These are phyloP conservation scores for Nitzschia sp. DNA, from an alignment of 108 stramenopile species.

Conservation along the genomic window DNA sequence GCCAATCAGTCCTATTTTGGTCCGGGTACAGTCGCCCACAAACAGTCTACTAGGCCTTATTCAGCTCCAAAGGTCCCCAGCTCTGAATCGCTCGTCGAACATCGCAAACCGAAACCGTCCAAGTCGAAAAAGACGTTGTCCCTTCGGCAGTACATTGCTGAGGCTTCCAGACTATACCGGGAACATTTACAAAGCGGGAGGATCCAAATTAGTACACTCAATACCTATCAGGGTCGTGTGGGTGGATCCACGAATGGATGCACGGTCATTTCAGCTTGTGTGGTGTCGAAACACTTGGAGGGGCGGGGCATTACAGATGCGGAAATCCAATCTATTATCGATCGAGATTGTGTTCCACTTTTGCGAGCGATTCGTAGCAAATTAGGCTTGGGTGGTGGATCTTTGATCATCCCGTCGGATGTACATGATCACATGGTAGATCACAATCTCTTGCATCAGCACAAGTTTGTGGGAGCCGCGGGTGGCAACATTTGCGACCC, in stretches of 20 bases:
- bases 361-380: slow-evolving; percentile 68
- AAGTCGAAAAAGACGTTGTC: slow-evolving; percentile 10
- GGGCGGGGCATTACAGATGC: slow-evolving; percentile 53
- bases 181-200: slow-evolving; percentile 39
- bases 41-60: background rate
- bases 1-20: slow-evolving; percentile 35
- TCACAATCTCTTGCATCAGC: slow-evolving; percentile 71
- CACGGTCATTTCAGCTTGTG: slow-evolving; percentile 84
- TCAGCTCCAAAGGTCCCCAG: background rate
- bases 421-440: slow-evolving; percentile 92
- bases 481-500: slow-evolving; percentile 81
- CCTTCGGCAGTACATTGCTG: slow-evolving; percentile 32
- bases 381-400: slow-evolving; percentile 64
- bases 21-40: slow-evolving; percentile 14
- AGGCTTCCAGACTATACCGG: slow-evolving; percentile 30
- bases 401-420: slow-evolving; percentile 89
- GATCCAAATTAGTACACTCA: slow-evolving; percentile 63
- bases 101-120: slow-evolving; percentile 9
- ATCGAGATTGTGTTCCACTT: slow-evolving; percentile 66
- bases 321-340: slow-evolving; percentile 70
- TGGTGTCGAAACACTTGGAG: slow-evolving; percentile 63
- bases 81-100: slow-evolving; percentile 22
- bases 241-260: slow-evolving; percentile 85
- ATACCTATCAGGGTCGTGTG: slow-evolving; percentile 81
- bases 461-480: slow-evolving; percentile 83